These are phyloP conservation scores for Hysterium pulicare DNA, from an alignment of 2,329 filamentous ascomycete genomes.

Conservation along the genomic window DNA sequence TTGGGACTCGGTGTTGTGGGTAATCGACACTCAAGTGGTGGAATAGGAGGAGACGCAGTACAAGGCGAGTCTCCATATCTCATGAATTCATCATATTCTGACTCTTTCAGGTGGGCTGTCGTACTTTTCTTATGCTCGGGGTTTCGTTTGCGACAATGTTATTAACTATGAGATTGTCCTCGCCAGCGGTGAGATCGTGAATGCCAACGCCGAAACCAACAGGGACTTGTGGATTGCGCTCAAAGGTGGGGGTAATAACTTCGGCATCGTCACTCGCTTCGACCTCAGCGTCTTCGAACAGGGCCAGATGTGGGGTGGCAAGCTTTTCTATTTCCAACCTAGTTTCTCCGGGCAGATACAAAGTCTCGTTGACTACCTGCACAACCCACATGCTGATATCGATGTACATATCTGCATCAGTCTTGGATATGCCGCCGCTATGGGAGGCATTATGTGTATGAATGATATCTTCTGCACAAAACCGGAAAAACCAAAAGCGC, in stretches of 20 bases:
- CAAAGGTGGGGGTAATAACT: constrained; percentile 38
- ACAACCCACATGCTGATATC: not conserved
- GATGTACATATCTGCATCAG: not conserved
- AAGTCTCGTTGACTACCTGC: not conserved
- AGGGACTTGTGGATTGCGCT: constrained; percentile 35
- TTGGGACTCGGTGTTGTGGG: too few relatives aligned
- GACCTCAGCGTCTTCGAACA: constrained; percentile 27
- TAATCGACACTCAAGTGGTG: too few relatives aligned
- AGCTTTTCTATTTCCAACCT: not conserved
- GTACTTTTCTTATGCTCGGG: not conserved
- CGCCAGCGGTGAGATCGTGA: constrained; percentile 28
- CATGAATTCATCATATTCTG: too few relatives aligned
- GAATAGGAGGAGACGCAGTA: too few relatives aligned
- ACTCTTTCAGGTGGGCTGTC: not conserved
- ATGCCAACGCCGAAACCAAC: constrained; percentile 27
- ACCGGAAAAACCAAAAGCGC: not conserved
- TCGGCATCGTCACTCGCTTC: constrained; percentile 37
- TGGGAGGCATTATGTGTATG: not conserved
- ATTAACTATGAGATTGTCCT: constrained; percentile 21
- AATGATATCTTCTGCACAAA: not conserved
- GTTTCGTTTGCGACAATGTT: not conserved
- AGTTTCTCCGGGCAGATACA: not conserved
- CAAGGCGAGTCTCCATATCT: too few relatives aligned
- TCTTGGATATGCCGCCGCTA: not conserved
- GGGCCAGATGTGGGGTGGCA: constrained; percentile 1